Conservation (phyloP, 495 filamentous ascomycete species). For the Pseudotulostoma volvatum region DNA sequence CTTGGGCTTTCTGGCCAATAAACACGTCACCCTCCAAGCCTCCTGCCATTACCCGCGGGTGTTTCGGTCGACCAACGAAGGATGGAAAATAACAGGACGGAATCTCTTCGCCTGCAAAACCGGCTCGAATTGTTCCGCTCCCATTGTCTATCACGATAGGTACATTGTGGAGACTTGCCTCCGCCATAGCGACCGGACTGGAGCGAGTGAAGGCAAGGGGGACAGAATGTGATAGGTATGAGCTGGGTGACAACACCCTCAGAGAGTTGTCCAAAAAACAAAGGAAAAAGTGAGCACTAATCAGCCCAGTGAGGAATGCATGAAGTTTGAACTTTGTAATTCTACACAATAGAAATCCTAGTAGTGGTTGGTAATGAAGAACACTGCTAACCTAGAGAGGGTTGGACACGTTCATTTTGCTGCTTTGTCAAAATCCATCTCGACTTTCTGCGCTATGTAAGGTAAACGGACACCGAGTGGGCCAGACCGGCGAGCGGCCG, state of each 20-base stretch:
- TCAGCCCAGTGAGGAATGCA: too few species aligned
- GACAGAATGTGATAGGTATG: conserved; percentile 4
- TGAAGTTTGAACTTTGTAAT: too few species aligned
- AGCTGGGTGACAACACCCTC: not conserved
- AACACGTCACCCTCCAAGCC: conserved; percentile 95
- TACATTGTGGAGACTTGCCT: conserved; percentile 77
- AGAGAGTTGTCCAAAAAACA: not conserved
- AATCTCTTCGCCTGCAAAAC: conserved; percentile 88
- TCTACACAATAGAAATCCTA: too few species aligned
- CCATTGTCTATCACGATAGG: conserved; percentile 99
- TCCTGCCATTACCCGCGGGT: conserved; percentile 86
- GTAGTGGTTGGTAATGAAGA: too few species aligned
- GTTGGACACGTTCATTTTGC: too few species aligned
- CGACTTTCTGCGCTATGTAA: too few species aligned
- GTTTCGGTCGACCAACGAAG: conserved; percentile 92
- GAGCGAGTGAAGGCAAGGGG: conserved; percentile 8
- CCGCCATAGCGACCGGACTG: conserved; percentile 44
- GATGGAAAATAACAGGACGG: conserved; percentile 98
- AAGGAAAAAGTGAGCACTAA: not conserved
- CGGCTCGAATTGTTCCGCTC: conserved; percentile 91
- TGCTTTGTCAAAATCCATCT: too few species aligned
- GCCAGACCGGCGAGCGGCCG: too few species aligned
- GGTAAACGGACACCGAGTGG: too few species aligned
- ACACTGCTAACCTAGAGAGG: too few species aligned
- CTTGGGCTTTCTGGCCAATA: conserved; percentile 84